phyloP scores from a whole-genome alignment of 106 monocot species.

The Posidonia australis region DNA sequence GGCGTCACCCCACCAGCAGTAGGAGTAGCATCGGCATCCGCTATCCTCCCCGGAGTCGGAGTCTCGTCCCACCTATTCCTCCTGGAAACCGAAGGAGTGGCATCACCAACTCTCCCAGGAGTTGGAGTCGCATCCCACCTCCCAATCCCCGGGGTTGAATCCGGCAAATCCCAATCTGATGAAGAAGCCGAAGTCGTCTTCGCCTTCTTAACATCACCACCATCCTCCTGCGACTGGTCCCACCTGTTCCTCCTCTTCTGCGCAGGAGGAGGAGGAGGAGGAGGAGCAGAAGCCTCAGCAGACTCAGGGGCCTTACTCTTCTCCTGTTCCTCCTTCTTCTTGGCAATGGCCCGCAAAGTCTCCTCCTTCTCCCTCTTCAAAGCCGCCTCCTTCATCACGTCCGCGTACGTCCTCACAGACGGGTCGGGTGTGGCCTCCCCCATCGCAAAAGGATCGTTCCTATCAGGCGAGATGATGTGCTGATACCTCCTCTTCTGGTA shows the following conservation, averaged over 20 bases:
- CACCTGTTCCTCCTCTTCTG: slow-evolving; percentile 92
- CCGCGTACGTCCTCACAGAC: slow-evolving; percentile 60
- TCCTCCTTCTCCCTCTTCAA: slow-evolving; percentile 74
- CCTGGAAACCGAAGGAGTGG: slow-evolving; percentile 53
- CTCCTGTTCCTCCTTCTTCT: slow-evolving; percentile 85
- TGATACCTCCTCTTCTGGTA: slow-evolving; percentile 58
- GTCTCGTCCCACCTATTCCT: slow-evolving; percentile 98
- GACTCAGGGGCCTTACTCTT: slow-evolving; percentile 28
- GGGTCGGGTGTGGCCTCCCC: slow-evolving; percentile 80
- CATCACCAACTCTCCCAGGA: slow-evolving; percentile 79
- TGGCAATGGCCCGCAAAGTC: slow-evolving; percentile 54
- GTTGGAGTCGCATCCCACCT: slow-evolving; percentile 93
- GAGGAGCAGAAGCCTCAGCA: slow-evolving; percentile 4
- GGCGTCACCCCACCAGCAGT: slow-evolving; percentile 66
- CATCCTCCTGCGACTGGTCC: slow-evolving; percentile 91
- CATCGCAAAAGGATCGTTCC: slow-evolving; percentile 73
- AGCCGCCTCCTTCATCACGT: slow-evolving; percentile 85
- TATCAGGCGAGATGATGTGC: slow-evolving; percentile 66
- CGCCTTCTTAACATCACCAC: slow-evolving; percentile 33
- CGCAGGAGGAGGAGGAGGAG: slow-evolving; percentile 2
- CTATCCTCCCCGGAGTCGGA: slow-evolving; percentile 73
- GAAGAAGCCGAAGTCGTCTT: slow-evolving; percentile 28
- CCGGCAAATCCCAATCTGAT: slow-evolving; percentile 88
- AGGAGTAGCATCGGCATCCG: slow-evolving; percentile 86
- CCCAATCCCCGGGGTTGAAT: slow-evolving; percentile 71